phyloP scores from a whole-genome alignment of 805 yeast genomes.

The Candida endomychidarum region DNA sequence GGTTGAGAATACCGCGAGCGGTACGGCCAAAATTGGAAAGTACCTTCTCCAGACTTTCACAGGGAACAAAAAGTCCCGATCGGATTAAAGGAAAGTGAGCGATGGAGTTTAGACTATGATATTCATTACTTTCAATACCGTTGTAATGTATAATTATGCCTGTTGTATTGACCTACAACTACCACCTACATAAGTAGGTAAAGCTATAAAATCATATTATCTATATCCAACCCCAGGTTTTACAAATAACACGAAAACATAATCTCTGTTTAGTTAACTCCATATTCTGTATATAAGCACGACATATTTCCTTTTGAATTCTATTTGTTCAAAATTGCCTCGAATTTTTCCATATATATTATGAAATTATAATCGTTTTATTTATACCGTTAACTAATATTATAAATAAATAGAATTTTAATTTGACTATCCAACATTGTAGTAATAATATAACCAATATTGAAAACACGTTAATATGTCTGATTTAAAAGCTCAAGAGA shows the following conservation, averaged over 20 bases:
- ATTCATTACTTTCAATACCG: no score
- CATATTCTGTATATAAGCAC: conserved; percentile 4
- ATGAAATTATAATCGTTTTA: conserved; percentile 5
- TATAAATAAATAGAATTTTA: no score
- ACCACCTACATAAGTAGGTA: no score
- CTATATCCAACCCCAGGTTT: no score
- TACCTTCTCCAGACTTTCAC: conserved; percentile 7
- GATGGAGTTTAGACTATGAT: conserved; percentile 2
- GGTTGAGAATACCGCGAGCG: conserved; percentile 1
- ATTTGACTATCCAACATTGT: no score
- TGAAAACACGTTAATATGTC: conserved; percentile 14
- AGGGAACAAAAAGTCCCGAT: not conserved
- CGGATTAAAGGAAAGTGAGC: not conserved
- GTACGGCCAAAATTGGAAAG: not conserved
- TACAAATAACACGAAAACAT: no score
- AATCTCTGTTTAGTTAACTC: not conserved
- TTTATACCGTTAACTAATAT: not conserved
- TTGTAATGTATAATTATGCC: no score
- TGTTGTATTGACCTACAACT: no score
- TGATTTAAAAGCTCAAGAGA: conserved; percentile 29
- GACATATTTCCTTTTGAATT: conserved; percentile 6
- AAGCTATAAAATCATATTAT: no score
- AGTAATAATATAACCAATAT: no score
- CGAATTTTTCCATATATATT: conserved; percentile 6
- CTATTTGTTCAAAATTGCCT: conserved; percentile 7